Evolutionary conservation across 768 basidiomycete species (phyloP), one percentile per base, ranked within the genome.

Genomic region (Lentinus tigrinus): DNA sequence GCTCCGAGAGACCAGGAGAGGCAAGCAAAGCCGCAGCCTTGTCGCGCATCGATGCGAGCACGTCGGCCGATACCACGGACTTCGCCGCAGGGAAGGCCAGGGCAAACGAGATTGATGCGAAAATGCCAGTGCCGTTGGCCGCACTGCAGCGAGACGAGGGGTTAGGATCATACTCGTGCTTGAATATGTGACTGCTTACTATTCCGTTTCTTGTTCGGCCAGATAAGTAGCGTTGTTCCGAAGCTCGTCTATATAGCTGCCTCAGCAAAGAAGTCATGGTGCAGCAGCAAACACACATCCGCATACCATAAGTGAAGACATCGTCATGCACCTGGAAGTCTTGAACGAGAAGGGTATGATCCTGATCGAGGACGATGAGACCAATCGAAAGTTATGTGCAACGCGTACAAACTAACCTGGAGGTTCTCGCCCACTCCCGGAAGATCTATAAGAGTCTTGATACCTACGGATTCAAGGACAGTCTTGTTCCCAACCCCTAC

Each of bases 341-440:
- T 48, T 47, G 54, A 4, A 19, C 5, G 21, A 55, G 19, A 14
- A 48, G 37, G 9, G 46, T 34, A 11, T 55, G 54, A 13, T 55
- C 54, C 54, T 55, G 16, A 13, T 17, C 3, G 36, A 3, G 8
- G 21, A n/a, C 3, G 21, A 23, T 24, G 21, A 5, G 21, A 27
- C 43, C 23, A 17, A 24, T 24, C 8, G 8, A 24, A 23, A 23
- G 21, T 46, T 10, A 19, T 17, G n/a, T 19, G 26, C n/a, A 21
- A 43, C 6, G 7, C 7, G 31, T 11, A 31, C 21, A 2, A n/a
- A 9, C 51, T 42, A 17, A 50, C 57, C 36, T 42, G 50, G 14
- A 58, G 42, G 36, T 58, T 58, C 38, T 58, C 57, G 23, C 57
- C 57, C 13, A 58, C 57, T 2, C 52, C 47, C 4, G 57, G 57